These are phyloP conservation scores for Scheffersomyces stambukii DNA, from an alignment of 1,139 yeast species.

Conservation along the genomic window DNA sequence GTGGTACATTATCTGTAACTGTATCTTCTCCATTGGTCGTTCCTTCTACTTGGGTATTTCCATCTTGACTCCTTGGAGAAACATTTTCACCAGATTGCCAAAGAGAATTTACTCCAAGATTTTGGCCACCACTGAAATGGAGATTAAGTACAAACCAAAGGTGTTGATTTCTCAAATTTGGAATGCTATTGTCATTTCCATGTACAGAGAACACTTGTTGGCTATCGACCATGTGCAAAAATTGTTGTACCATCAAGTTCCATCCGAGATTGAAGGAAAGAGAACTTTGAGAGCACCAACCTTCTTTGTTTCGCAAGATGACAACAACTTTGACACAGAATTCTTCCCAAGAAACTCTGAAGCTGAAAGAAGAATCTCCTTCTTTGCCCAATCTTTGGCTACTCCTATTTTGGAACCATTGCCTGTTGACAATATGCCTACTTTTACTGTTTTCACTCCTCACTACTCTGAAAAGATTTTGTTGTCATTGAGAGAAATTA, in stretches of 20 bases:
- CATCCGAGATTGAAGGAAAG: conserved; percentile 95
- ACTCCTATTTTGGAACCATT: conserved; percentile 98
- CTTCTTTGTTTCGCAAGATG: conserved; percentile 96
- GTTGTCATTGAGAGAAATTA: conserved; percentile 91
- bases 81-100: conserved; percentile 94
- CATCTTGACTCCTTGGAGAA: conserved; percentile 98
- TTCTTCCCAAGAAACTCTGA: conserved; percentile 95
- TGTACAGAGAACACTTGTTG: conserved; percentile 96
- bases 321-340: conserved; percentile 89
- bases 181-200: conserved; percentile 97
- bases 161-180: conserved; percentile 96
- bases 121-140: conserved; percentile 98
- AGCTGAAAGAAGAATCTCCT: conserved; percentile 98
- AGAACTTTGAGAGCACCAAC: conserved; percentile 98
- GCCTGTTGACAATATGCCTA: conserved; percentile 99
- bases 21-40: conserved; percentile 93
- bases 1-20: conserved; percentile 97
- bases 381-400: conserved; percentile 97
- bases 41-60: conserved; percentile 98
- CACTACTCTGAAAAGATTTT: conserved; percentile 97
- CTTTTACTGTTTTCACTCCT: conserved; percentile 95
- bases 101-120: conserved; percentile 97
- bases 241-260: conserved; percentile 94
- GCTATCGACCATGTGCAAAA: conserved; percentile 98
- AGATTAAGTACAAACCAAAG: conserved; percentile 97